Evolutionary conservation across 2,329 filamentous ascomycete genomes (phyloP), one percentile per base, ranked within the genome.

Genomic region (Endocalyx cinctus): DNA sequence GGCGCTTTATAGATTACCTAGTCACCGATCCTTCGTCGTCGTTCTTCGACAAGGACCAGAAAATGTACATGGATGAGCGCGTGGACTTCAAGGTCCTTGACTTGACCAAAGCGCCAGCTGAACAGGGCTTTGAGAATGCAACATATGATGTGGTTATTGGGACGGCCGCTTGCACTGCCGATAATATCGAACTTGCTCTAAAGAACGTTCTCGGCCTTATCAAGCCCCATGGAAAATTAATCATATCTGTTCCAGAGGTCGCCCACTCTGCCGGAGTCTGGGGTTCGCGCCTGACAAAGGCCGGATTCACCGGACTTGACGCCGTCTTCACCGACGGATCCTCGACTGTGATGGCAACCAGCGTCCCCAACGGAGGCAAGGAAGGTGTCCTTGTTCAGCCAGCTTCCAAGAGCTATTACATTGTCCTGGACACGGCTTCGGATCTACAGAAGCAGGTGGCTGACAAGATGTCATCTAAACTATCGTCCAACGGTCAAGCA

Each of bases 231-330:
- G 33, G 27, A 3, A 35, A 25, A 15, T 17, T 35, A 17, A 11
- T 30, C 6, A 3, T 35, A 11, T 20, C 23, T 6, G 10, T 18
- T 3, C 11, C 27, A 15, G 27, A 25, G 23, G 16, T 22, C 27
- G 25, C 33, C 5, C 17, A 19, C 29, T 6, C 20, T 26, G 28
- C 19, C 22, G 23, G 31, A 6, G 7, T 20, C 14, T 36, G 29
- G 34, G 19, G 25, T 8, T 32, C 7, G 7, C 18, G 11, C n/a
- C n/a, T 31, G 10, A 27, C 31, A 8, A 31, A 12, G 4, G 27
- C 14, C 27, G 59, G 1, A 33, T 60, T 20, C 33, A 58, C 22
- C 48, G 55, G n/a, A 42, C 52, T 53, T 3, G 49, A 52, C 10
- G 27, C 33, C 4, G 42, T 33, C 10, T 43, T 54, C 5, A 26